Conservation (phyloP, 768 basidiomycete genomes). For the Tricholoma matsutake region DNA sequence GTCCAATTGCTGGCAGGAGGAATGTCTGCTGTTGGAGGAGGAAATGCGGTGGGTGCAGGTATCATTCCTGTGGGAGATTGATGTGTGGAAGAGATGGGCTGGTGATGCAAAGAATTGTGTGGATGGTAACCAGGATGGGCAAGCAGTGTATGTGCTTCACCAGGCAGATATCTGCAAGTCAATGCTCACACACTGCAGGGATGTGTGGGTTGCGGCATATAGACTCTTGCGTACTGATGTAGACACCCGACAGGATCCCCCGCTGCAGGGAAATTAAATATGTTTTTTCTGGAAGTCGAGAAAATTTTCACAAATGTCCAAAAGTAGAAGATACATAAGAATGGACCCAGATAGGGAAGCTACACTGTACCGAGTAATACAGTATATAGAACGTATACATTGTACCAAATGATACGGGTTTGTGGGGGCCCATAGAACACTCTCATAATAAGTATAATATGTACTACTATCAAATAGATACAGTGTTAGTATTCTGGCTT, state of each 20-base stretch:
- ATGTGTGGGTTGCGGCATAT: not conserved
- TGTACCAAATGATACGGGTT: no score
- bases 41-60: conserved; percentile 3
- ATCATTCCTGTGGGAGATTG: conserved; percentile 1
- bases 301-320: no score
- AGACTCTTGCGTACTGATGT: not conserved
- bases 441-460: no score
- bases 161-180: not conserved
- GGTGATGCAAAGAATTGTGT: not conserved
- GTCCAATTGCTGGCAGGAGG: conserved; percentile 5
- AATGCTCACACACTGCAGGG: not conserved
- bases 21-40: conserved; percentile 5
- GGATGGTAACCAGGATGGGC: not conserved
- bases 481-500: no score
- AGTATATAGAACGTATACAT: no score
- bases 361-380: no score
- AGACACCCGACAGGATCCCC: not conserved
- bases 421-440: no score
- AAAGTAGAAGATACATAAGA: not conserved
- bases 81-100: not conserved
- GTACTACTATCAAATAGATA: no score
- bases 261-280: not conserved
- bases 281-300: not conserved
- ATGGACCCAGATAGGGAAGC: no score
- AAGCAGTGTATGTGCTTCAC: not conserved